These are phyloP conservation scores for Seiridium unicorne DNA, from an alignment of 2,329 filamentous ascomycete species.

Conservation along the genomic window DNA sequence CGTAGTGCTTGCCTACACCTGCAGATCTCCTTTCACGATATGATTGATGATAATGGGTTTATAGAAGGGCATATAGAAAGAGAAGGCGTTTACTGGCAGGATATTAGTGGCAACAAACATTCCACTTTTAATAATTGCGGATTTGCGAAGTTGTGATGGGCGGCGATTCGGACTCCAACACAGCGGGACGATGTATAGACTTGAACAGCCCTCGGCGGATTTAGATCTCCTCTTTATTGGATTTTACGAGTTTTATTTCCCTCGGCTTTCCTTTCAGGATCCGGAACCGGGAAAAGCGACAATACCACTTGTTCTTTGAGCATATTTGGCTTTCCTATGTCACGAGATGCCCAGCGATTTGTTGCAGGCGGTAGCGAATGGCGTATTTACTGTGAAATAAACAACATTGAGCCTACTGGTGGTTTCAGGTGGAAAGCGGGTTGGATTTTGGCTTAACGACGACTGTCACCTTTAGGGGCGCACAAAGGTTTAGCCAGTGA, in stretches of 20 bases:
- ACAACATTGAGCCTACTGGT: no score
- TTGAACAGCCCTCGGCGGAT: conserved; percentile 25
- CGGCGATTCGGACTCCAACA: conserved; percentile 15
- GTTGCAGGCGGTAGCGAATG: background rate
- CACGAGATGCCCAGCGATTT: background rate
- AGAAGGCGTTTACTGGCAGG: conserved; percentile 20
- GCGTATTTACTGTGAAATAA: no score
- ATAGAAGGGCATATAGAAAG: conserved; percentile 30
- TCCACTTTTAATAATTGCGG: conserved; percentile 19
- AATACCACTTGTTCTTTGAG: conserved; percentile 7
- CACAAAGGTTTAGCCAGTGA: no score
- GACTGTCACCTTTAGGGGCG: no score
- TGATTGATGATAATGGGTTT: conserved; percentile 26
- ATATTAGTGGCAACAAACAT: conserved; percentile 8
- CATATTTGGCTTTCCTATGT: background rate
- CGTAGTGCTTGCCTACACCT: conserved; percentile 25
- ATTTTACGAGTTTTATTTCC: conserved; percentile 3
- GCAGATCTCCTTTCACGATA: conserved; percentile 16
- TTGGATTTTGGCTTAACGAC: no score
- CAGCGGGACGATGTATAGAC: conserved; percentile 21
- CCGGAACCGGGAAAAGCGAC: conserved; percentile 7
- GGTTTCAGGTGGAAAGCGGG: no score
- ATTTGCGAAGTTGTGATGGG: conserved; percentile 14
- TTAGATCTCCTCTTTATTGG: conserved; percentile 23
- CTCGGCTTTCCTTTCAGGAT: background rate